Evolutionary conservation across 768 basidiomycete species (phyloP).

Genomic region (Imleria badia): DNA sequence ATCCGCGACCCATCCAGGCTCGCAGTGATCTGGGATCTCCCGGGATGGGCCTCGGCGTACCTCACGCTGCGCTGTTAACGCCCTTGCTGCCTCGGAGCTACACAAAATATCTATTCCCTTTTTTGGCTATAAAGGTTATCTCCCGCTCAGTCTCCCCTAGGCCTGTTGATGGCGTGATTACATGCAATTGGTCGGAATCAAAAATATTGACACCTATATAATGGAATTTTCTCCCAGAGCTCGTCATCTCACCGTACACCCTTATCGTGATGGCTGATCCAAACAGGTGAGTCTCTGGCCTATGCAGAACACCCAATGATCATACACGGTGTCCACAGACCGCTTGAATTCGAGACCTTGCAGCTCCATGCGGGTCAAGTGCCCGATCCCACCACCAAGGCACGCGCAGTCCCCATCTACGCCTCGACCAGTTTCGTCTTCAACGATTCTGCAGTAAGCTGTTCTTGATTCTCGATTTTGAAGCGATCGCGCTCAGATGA

Average conservation of each 20-base stretch:
- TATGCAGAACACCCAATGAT: not conserved
- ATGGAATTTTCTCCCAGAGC: not conserved
- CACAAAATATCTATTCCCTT: too few relatives aligned
- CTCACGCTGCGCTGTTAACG: too few relatives aligned
- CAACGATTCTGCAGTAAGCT: conserved; percentile 48
- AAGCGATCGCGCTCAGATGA: conserved; percentile 2
- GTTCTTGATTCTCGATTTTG: not conserved
- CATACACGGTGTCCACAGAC: conserved; percentile 13
- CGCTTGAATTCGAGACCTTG: conserved; percentile 59
- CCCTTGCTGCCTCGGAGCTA: too few relatives aligned
- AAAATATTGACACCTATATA: not conserved
- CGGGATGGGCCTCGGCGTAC: too few relatives aligned
- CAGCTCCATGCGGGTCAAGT: conserved; percentile 63
- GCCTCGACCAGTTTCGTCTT: conserved; percentile 56
- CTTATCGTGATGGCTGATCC: conserved; percentile 21
- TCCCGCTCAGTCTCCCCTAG: too few relatives aligned
- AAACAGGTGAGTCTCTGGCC: conserved; percentile 16
- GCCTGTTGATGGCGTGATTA: conserved; percentile 11
- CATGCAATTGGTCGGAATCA: not conserved
- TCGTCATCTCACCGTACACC: not conserved
- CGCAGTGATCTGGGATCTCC: too few relatives aligned
- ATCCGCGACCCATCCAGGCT: too few relatives aligned
- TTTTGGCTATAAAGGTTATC: too few relatives aligned
- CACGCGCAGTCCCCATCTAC: conserved; percentile 66
- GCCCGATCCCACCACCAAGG: conserved; percentile 52